Evolutionary conservation across 371 early-diverging fungal genomes (phyloP).

Genomic region (Mucor mucedo): DNA sequence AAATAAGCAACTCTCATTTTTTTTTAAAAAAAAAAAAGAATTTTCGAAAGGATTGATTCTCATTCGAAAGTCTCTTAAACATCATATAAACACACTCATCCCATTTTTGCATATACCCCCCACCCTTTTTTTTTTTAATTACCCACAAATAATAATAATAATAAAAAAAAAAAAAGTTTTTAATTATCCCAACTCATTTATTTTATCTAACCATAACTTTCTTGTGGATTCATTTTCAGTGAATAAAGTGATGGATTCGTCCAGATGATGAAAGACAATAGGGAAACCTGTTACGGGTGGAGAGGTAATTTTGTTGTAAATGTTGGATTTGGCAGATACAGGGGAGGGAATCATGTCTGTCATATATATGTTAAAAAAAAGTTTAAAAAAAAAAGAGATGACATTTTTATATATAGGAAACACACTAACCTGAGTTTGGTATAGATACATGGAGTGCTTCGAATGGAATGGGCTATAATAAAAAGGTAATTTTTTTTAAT

Average conservation of each 20-base stretch:
- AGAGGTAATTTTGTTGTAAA: conserved; percentile 10
- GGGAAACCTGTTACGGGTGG: conserved; percentile 42
- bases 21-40: too few relatives aligned
- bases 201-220: conserved; percentile 28
- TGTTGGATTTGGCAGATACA: not conserved
- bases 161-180: not conserved
- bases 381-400: not conserved
- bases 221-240: conserved; percentile 23
- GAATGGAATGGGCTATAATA: conserved; percentile 71
- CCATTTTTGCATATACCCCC: not conserved
- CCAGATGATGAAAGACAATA: conserved; percentile 56
- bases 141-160: not conserved
- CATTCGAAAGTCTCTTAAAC: not conserved
- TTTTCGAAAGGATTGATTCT: not conserved
- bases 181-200: conserved; percentile 4
- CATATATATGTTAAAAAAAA: not conserved
- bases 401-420: not conserved
- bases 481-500: conserved; percentile 1
- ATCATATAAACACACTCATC: not conserved
- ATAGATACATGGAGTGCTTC: conserved; percentile 60
- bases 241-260: conserved; percentile 9
- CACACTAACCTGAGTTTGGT: conserved; percentile 35
- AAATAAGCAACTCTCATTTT: not conserved
- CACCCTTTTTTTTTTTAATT: not conserved
- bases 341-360: conserved; percentile 8